These are phyloP conservation scores for Beauveria pseudobassiana DNA, from an alignment of 2,329 filamentous ascomycete genomes.

Conservation along the genomic window DNA sequence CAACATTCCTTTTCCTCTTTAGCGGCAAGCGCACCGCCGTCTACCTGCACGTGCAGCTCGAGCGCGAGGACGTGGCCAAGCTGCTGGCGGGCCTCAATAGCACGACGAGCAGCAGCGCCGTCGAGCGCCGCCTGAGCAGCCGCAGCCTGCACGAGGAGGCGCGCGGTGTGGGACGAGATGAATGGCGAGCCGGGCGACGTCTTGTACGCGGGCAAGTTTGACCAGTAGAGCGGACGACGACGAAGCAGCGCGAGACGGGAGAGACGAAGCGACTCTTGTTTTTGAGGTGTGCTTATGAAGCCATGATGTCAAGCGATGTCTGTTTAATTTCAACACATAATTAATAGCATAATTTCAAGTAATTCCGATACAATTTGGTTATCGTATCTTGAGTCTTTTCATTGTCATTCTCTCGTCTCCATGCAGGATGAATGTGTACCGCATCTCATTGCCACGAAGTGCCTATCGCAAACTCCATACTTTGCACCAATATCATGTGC, in stretches of 20 bases:
- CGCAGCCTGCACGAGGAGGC: slow-evolving; percentile 27
- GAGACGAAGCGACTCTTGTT: neutral
- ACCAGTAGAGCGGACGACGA: slow-evolving; percentile 24
- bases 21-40: slow-evolving; percentile 52
- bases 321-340: neutral
- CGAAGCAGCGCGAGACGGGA: neutral
- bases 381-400: no score
- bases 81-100: slow-evolving; percentile 24
- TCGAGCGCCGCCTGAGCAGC: slow-evolving; percentile 6
- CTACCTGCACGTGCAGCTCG: slow-evolving; percentile 43
- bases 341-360: neutral
- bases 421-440: no score
- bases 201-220: slow-evolving; percentile 38
- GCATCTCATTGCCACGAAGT: no score
- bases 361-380: neutral
- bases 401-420: no score
- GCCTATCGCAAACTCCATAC: no score
- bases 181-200: slow-evolving; percentile 36
- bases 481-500: no score
- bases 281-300: neutral
- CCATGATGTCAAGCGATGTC: neutral
- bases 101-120: neutral
- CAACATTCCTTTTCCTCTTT: slow-evolving; percentile 55
- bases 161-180: slow-evolving; percentile 36
- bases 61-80: slow-evolving; percentile 28